Evolutionary conservation across 2,329 filamentous ascomycete genomes (phyloP).

Genomic region (Zelopaecilomyces penicillatus): DNA sequence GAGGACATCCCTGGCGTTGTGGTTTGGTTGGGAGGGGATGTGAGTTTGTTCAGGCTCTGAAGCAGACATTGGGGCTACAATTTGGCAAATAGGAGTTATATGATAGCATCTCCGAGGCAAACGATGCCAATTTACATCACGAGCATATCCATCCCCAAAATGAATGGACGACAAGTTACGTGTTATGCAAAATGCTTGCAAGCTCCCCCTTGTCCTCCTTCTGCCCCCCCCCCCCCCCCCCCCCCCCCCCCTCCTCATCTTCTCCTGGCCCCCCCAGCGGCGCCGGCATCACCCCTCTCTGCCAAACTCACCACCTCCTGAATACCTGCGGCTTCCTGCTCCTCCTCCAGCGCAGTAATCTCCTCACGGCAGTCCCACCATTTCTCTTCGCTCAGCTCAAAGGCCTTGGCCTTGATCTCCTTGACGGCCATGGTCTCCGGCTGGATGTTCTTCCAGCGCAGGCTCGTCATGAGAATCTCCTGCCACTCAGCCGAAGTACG

Average conservation of each 20-base stretch:
- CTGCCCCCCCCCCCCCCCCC: neutral
- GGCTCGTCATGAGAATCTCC: slow-evolving; percentile 67
- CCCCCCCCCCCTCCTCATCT: slow-evolving; percentile 14
- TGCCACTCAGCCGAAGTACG: slow-evolving; percentile 89
- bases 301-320: slow-evolving; percentile 86
- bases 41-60: too few species aligned
- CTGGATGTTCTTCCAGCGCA: slow-evolving; percentile 59
- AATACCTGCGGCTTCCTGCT: slow-evolving; percentile 91
- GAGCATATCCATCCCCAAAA: too few species aligned
- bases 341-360: slow-evolving; percentile 82
- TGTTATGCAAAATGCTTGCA: too few species aligned
- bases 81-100: too few species aligned
- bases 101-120: too few species aligned
- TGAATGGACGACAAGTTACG: too few species aligned
- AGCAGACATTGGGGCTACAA: too few species aligned
- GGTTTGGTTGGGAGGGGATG: too few species aligned
- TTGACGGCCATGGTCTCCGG: slow-evolving; percentile 68
- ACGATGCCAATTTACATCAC: too few species aligned
- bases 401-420: slow-evolving; percentile 86
- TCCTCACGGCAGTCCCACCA: slow-evolving; percentile 99
- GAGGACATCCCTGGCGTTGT: too few species aligned
- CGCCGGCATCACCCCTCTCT: slow-evolving; percentile 55
- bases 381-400: slow-evolving; percentile 86
- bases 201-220: neutral
- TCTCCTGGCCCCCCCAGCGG: slow-evolving; percentile 23